These are phyloP conservation scores for Parmales sp. DNA, from an alignment of 108 stramenopile genomes.

Conservation along the genomic window DNA sequence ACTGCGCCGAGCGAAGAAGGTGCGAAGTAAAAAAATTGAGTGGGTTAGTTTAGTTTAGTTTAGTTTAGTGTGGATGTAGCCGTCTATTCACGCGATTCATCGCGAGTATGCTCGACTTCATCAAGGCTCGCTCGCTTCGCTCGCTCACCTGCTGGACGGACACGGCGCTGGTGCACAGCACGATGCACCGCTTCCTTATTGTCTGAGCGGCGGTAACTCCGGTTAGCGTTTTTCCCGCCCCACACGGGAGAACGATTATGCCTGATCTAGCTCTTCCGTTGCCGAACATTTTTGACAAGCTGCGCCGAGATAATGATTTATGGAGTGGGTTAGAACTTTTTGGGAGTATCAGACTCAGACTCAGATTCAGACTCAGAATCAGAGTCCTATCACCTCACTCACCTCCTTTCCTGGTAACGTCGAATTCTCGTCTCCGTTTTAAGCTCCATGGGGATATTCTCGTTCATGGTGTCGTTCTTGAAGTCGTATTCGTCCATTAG, in stretches of 20 bases:
- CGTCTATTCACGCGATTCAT: no score
- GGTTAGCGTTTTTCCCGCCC: constrained; percentile 94
- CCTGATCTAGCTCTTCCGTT: constrained; percentile 96
- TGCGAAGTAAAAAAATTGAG: no score
- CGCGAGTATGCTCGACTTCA: no score
- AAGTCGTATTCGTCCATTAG: constrained; percentile 95
- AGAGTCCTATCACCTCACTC: no score
- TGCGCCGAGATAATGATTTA: no score
- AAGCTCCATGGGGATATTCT: constrained; percentile 78
- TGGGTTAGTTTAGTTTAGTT: no score
- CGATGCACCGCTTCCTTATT: constrained; percentile 84
- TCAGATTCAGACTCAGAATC: no score
- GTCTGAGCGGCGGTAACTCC: constrained; percentile 97
- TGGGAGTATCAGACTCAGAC: no score
- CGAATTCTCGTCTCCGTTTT: constrained; percentile 88
- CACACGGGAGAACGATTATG: constrained; percentile 98
- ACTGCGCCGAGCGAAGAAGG: no score
- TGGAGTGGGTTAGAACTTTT: no score
- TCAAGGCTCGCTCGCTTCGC: no score
- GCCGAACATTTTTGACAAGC: constrained; percentile 84
- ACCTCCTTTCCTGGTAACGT: constrained; percentile 93
- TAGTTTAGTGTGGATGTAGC: no score
- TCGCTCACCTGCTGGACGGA: constrained; percentile 82
- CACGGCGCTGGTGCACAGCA: constrained; percentile 91
- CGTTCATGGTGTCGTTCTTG: constrained; percentile 69